Evolutionary conservation across 2,329 filamentous ascomycete genomes (phyloP).

Genomic region (Lasiodiplodia gonubiensis): DNA sequence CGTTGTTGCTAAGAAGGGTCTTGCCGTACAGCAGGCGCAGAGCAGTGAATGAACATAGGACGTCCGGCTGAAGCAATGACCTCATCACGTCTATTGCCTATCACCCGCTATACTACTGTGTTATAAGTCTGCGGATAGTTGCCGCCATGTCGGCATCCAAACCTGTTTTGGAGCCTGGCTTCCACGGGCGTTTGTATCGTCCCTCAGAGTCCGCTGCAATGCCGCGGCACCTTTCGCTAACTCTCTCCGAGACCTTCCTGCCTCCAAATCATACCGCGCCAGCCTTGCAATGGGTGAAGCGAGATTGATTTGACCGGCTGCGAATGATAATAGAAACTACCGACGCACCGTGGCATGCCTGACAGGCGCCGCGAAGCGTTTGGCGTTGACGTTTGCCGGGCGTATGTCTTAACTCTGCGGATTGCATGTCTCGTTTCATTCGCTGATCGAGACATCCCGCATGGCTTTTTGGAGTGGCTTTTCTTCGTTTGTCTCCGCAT

Average conservation of each 20-base stretch:
- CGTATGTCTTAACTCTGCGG: background rate
- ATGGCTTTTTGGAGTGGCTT: background rate
- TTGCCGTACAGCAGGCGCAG: background rate
- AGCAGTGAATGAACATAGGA: background rate
- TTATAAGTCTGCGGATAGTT: background rate
- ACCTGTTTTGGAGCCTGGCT: background rate
- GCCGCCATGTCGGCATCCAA: background rate
- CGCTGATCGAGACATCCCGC: constrained; percentile 11
- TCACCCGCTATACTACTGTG: background rate
- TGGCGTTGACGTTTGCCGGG: background rate
- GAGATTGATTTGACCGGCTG: background rate
- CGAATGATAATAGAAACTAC: background rate
- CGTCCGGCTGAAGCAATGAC: background rate
- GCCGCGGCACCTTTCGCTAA: background rate
- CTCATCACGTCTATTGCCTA: background rate
- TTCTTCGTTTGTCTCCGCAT: background rate
- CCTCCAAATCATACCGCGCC: background rate
- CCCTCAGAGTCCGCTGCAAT: background rate
- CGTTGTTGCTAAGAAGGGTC: background rate
- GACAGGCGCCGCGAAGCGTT: background rate
- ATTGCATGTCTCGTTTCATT: constrained; percentile 2
- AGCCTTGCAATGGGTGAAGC: background rate
- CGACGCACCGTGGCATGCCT: background rate
- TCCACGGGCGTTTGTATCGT: background rate
- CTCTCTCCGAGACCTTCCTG: background rate